Base-by-base conservation (phyloP, 768 basidiomycete genomes). In the Lactarius akahatsu region DNA sequence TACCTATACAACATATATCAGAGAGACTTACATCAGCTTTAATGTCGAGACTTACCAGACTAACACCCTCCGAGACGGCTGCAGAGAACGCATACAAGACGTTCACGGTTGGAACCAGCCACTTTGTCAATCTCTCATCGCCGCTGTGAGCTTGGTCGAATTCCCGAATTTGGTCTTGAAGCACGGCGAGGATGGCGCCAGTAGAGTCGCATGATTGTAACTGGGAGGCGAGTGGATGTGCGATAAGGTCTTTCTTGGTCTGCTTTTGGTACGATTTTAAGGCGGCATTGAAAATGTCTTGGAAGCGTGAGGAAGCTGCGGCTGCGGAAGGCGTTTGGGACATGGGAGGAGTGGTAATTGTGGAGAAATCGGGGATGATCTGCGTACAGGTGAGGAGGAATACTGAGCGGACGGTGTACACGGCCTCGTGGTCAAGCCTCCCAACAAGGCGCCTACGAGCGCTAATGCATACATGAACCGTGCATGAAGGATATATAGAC, bases 201-300 rank as follows among this genome's bases (percentile, higher is more conserved):
- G 57, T 30, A 6, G 62, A 63, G 36, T 23, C 10, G n/a, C 62
- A 63, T 20, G 41, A 0, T 26, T 36, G 18, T 10, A 63, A 20
- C 2, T n/a, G n/a, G n/a, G 30, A 10, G 7, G 45, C 8, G 6
- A 63, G 56, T 34, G 55, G 55, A 38, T 63, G 13, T 3, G 32
- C 18, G 13, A 41, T 23, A 8, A 63, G 56, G 16, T 57, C 43
- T 23, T 45, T 47, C 18, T 56, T 43, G 1, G 62, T 63, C 23
- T 45, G 55, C 9, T 57, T 36, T 45, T 4, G 16, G 36, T 63
- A 63, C 0, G 11, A 30, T 18, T 36, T 5, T 16, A 63, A 7
- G n/a, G 62, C 62, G 6, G 11, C n/a, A n/a, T 58, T 15, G 18
- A 63, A 63, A 5, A 63, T 57, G 13, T 16, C 4, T 47, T 38